Evolutionary conservation across 1,284 basidiomycete genomes (phyloP).

Genomic region (Irpex lacteus): DNA sequence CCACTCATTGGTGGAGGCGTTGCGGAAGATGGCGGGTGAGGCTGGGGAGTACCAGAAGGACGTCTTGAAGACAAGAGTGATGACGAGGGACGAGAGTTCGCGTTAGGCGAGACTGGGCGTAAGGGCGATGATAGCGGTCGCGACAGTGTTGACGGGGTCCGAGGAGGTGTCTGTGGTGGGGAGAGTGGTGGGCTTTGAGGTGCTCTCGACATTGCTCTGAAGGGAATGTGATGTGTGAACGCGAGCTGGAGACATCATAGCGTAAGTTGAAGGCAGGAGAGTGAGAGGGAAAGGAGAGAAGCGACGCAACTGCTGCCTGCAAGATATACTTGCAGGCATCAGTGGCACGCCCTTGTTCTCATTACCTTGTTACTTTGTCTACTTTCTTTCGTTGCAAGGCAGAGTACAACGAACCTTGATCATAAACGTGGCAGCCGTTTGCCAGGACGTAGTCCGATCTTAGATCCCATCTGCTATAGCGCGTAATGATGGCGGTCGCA

Average conservation of each 20-base stretch:
- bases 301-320: not conserved
- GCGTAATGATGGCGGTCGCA: not conserved
- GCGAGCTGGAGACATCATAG: too few species aligned
- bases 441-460: not conserved
- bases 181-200: slow-evolving; percentile 11
- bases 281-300: not conserved
- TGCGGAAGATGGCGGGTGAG: slow-evolving; percentile 10
- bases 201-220: slow-evolving; percentile 6
- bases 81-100: slow-evolving; percentile 4
- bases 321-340: not conserved
- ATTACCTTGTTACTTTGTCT: not conserved
- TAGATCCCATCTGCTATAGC: not conserved
- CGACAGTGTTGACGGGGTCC: slow-evolving; percentile 2
- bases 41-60: not conserved
- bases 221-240: too few species aligned
- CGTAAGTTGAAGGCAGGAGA: not conserved
- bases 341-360: not conserved
- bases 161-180: not conserved
- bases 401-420: not conserved
- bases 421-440: not conserved
- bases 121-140: slow-evolving; percentile 26
- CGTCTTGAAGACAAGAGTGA: not conserved
- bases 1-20: slow-evolving; percentile 11
- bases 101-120: slow-evolving; percentile 24
- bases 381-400: not conserved